A percentile compares a stretch with the other conserved stretches of the same genome.
phyloP scores from a whole-genome alignment of 108 stramenopile genomes.

The Skeletonema marinoi region DNA sequence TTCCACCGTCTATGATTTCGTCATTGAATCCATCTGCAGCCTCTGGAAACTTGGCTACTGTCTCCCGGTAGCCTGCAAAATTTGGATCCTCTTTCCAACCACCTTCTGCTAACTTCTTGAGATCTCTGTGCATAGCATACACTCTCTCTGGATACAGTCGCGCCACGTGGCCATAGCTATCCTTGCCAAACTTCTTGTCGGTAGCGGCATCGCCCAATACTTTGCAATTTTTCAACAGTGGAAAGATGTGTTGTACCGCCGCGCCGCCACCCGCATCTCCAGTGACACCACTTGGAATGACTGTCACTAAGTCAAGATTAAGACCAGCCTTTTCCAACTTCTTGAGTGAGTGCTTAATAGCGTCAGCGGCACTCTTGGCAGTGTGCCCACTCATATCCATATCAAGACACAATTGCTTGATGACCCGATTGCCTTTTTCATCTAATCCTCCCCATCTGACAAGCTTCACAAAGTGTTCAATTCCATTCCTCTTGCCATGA shows the following conservation, averaged over 20 bases:
- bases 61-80: not conserved
- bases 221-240: too few relatives aligned
- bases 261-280: constrained; percentile 22
- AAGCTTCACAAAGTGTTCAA: constrained; percentile 22
- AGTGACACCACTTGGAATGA: not conserved
- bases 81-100: not conserved
- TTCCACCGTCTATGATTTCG: not conserved
- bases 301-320: not conserved
- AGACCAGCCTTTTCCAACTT: not conserved
- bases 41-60: not conserved
- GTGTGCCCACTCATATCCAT: constrained; percentile 17
- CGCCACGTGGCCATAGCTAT: not conserved
- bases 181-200: constrained; percentile 1
- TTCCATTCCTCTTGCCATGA: constrained; percentile 22
- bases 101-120: not conserved
- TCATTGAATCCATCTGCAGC: not conserved
- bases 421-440: not conserved
- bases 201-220: too few relatives aligned
- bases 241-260: constrained; percentile 1
- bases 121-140: not conserved
- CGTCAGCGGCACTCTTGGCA: constrained; percentile 6
- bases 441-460: constrained; percentile 1
- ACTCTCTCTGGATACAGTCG: not conserved
- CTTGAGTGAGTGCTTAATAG: not conserved
- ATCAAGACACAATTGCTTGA: constrained; percentile 6